Percentiles rank a stretch among this genome's conserved stretches.
These are phyloP conservation scores for Emmonsiellopsis sp. DNA, from an alignment of 2,329 filamentous ascomycete genomes.

Conservation along the genomic window DNA sequence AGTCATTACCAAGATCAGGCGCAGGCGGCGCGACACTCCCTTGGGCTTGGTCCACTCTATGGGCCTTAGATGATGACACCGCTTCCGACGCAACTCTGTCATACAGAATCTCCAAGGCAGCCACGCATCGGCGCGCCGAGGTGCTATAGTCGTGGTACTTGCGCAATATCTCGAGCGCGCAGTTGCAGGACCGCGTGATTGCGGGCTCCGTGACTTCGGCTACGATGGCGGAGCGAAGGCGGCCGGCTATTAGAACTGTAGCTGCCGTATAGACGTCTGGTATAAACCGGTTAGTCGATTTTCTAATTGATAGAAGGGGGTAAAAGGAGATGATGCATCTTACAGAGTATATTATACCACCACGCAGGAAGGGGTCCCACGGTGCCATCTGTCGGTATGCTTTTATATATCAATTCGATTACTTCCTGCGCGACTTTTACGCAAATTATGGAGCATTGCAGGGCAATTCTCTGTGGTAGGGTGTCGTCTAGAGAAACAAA, in stretches of 20 bases:
- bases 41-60: too few relatives aligned
- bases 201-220: not conserved
- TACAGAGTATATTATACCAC: constrained; percentile 29
- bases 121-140: constrained; percentile 6
- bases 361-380: constrained; percentile 24
- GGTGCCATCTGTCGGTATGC: constrained; percentile 19
- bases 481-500: too few relatives aligned
- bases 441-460: constrained; percentile 27
- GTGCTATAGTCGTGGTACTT: constrained; percentile 24
- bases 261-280: not conserved
- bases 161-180: constrained; percentile 20
- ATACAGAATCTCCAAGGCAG: too few relatives aligned
- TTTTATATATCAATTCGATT: constrained; percentile 21
- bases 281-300: too few relatives aligned
- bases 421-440: constrained; percentile 24
- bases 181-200: constrained; percentile 18
- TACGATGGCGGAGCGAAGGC: not conserved
- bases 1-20: too few relatives aligned
- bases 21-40: too few relatives aligned
- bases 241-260: not conserved
- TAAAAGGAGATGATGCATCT: too few relatives aligned
- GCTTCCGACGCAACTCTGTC: too few relatives aligned
- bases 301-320: too few relatives aligned
- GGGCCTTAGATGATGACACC: too few relatives aligned
- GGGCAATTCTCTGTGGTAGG: constrained; percentile 13